Conservation (phyloP, 1,139 yeast species). For the Casaregolazyma lundiana region DNA sequence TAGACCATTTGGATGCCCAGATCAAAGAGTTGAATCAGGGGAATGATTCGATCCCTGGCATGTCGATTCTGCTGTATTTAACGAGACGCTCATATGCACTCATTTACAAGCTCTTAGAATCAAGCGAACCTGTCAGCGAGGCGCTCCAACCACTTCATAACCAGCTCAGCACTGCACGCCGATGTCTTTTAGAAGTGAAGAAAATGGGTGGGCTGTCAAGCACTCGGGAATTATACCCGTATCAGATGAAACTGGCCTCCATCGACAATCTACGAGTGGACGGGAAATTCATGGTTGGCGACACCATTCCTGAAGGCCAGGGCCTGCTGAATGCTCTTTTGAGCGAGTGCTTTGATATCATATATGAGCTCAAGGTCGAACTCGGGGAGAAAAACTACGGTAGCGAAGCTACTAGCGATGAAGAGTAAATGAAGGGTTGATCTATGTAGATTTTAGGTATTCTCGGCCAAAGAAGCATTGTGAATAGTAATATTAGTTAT, state of each 20-base stretch:
- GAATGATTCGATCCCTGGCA: slow-evolving; percentile 37
- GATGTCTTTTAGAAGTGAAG: slow-evolving; percentile 83
- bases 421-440: not conserved
- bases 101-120: slow-evolving; percentile 80
- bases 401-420: slow-evolving; percentile 7
- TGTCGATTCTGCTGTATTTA: slow-evolving; percentile 67
- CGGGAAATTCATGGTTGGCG: slow-evolving; percentile 86
- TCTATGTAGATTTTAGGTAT: not conserved
- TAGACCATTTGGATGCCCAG: slow-evolving; percentile 67
- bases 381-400: slow-evolving; percentile 55
- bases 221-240: slow-evolving; percentile 86
- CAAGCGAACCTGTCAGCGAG: slow-evolving; percentile 92
- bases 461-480: too few relatives aligned
- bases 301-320: slow-evolving; percentile 93
- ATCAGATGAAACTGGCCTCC: slow-evolving; percentile 88
- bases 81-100: slow-evolving; percentile 86
- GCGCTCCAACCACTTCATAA: slow-evolving; percentile 89
- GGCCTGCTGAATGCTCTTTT: slow-evolving; percentile 85
- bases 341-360: slow-evolving; percentile 90
- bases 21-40: slow-evolving; percentile 40
- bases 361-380: slow-evolving; percentile 85
- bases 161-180: slow-evolving; percentile 83
- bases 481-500: slow-evolving; percentile 2
- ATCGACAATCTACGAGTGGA: slow-evolving; percentile 81
- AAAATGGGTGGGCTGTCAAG: slow-evolving; percentile 88